Evolutionary conservation across 768 basidiomycete genomes (phyloP), one percentile per base, ranked within the genome.

Genomic region (Lactarius deliciosus): DNA sequence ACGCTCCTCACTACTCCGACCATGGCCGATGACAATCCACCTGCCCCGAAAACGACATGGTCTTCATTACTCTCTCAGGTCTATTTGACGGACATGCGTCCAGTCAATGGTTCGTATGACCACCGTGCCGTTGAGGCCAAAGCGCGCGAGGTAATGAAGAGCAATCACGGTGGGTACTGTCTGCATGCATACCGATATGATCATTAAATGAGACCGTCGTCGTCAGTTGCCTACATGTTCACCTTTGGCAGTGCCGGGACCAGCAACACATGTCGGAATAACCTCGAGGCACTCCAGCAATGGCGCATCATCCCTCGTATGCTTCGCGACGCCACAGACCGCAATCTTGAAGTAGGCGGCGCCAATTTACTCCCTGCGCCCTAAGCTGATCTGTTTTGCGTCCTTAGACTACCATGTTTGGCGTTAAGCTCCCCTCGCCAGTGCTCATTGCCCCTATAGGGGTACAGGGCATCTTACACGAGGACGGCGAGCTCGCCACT

Each of bases 281-380:
- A 96, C 72, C 80, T 80, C 40, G 81, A 77, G 50, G 87, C 85
- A 2, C 81, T 94, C 61, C 79, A 85, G 30, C 85, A 80, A 63
- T 93, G 83, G 80, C 83, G 83, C 45, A 89, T 96, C 73, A 79
- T 94, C 20, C 92, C 92, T 3, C 84, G 88, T 8, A 91, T 92
- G 90, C 82, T 93, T 38, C 80, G 85, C 22, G 79, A 86, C 68
- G 83, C 83, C 0, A 85, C 85, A 3, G 73, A 76, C 22, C 83
- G 90, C 30, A 83, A 74, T 56, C 73, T 94, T 38, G 83, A 88
- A 71, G 91, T 88, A 71, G 60, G 80, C 65, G 22, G n/a, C 2
- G 54, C 18, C 18, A 13, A 25, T 22, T n/a, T 11, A 20, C 40
- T 16, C 53, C 3, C 50, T n/a, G 58, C 57, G 16, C 10, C 38